These are phyloP conservation scores for Telopea speciosissima DNA, from an alignment of 177 flowering plant genomes.

Conservation along the genomic window DNA sequence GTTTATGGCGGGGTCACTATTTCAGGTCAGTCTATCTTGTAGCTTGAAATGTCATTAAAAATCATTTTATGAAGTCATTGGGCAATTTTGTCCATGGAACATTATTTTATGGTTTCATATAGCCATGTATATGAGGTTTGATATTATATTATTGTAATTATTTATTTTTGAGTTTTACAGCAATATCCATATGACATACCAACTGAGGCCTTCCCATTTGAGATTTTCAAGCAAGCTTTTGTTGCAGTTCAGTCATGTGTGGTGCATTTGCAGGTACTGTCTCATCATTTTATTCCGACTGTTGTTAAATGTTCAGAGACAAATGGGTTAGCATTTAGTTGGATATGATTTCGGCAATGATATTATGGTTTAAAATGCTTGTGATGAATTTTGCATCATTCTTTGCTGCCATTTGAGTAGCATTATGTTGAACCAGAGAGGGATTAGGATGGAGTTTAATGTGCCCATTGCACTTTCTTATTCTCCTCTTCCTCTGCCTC, in stretches of 20 bases:
- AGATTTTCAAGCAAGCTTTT: slow-evolving; percentile 99
- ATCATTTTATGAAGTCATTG: neutral
- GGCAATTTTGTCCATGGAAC: neutral
- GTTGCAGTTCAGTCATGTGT: slow-evolving; percentile 99
- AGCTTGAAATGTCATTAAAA: slow-evolving; percentile 3
- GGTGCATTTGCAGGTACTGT: slow-evolving; percentile 91
- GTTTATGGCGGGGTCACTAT: slow-evolving; percentile 99
- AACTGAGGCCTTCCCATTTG: slow-evolving; percentile 95
- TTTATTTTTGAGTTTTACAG: slow-evolving; percentile 39
- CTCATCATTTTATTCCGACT: neutral
- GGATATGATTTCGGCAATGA: neutral
- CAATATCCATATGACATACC: slow-evolving; percentile 99
- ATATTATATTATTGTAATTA: neutral
- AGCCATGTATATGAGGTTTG: neutral
- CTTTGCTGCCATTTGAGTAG: neutral
- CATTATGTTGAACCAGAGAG: neutral
- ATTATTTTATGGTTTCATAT: neutral
- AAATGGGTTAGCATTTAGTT: no score
- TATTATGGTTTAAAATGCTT: no score
- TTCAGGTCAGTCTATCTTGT: slow-evolving; percentile 55
- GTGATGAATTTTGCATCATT: neutral
- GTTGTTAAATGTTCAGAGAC: neutral
- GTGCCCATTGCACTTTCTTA: no score
- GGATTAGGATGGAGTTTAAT: no score
- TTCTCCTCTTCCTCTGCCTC: neutral